Evolutionary conservation across 768 basidiomycete genomes (phyloP), one percentile per base, ranked within the genome.

Genomic region (Suillus paluster): DNA sequence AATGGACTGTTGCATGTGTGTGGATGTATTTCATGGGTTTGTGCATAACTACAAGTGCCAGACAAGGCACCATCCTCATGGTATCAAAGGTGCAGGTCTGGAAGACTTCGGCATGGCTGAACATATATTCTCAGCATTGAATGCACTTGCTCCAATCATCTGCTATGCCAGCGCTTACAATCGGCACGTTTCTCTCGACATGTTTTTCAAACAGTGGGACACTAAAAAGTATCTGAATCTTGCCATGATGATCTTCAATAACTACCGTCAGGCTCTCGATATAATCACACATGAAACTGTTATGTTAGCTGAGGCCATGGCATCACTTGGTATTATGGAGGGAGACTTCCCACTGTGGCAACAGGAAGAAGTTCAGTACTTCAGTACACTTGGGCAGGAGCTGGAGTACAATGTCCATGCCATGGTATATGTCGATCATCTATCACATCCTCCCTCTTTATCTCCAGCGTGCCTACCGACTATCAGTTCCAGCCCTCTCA

Each of bases 61-160:
- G 58, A 57, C 73, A 1, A 23, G 58, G 4, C 63, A 73, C 59
- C 78, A 78, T 53, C 77, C 75, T 21, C 69, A 69, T 55, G 57
- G 50, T 46, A 70, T 75, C 23, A 44, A 53, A 5, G 71, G 77
- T 5, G 64, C 67, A n/a, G 78, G 79, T 19, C 56, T 79, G 4
- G 76, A 78, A 61, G 79, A 79, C 57, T 60, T 78, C 5, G 72
- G 77, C 45, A 75, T 69, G 0, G 61, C 67, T 33, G 76, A 79
- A 55, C 66, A 69, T 63, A 70, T 68, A n/a, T 62, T 25, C 30
- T 33, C 21, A 55, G 30, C 33, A 36, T 21, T 30, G 21, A 38
- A 36, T 55, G 34, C 34, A 36, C 34, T 36, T 36, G 34, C 34
- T 36, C 34, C 34, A 10, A 36, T 36, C 4, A 36, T 36, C 34